Evolutionary conservation across 2,329 filamentous ascomycete genomes (phyloP), one percentile per base, ranked within the genome.

Genomic region (Colletotrichum paranaense): DNA sequence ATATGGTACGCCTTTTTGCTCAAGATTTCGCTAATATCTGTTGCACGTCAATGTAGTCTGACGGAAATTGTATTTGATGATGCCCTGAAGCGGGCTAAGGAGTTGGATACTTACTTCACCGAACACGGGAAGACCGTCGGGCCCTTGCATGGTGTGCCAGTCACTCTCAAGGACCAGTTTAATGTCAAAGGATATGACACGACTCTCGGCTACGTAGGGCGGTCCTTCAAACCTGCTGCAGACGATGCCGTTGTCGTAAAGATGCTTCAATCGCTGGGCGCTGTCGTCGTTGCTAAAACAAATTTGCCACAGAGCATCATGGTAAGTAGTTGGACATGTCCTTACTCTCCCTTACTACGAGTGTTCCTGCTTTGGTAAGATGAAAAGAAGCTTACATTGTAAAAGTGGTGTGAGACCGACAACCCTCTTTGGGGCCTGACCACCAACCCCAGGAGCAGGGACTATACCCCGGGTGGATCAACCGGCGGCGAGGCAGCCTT

Each of bases 211-310:
- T 92, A 70, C 83, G 88, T 12, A 6, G 84, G 83, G 35, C 84
- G 87, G 78, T 74, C 89, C 85, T 55, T 82, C 84, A 74, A 84
- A 85, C 87, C 88, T 11, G 79, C 82, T 8, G 79, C 84, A 46
- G 89, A 92, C 77, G 76, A 82, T 4, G 85, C 89, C 4, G 87
- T 88, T 0, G 83, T 93, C n/a, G 87, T 92, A 0, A 84, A 86
- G 1, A 82, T 92, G 1, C 81, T 93, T 8, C 82, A 87, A 38
- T 83, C 82, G 14, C 82, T 90, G 0, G 92, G 92, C 1, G 92
- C 91, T 1, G 85, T 93, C 1, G 84, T 91, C 56, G 91, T 92
- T 77, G 88, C 89, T 69, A 93, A 94, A 79, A 94, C 92, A 0
- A 94, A 93, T 70, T 86, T 93, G 5, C 92, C 92, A 0, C 89